Percentiles rank a stretch among this genome's conserved stretches.
These are phyloP conservation scores for Bretziella fagacearum DNA, from an alignment of 2,329 filamentous ascomycete species.

Conservation along the genomic window DNA sequence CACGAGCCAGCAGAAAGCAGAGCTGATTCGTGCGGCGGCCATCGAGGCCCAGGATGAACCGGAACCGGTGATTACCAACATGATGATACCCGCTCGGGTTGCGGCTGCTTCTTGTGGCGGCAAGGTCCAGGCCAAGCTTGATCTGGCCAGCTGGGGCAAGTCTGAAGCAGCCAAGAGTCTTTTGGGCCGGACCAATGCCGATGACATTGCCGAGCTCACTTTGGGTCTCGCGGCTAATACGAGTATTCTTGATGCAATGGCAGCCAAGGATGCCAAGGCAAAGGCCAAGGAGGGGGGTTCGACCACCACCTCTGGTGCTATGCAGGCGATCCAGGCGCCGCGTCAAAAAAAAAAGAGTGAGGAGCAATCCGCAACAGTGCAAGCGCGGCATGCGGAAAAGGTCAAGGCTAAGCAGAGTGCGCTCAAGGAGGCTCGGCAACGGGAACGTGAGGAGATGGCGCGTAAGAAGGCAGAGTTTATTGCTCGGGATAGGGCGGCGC, in stretches of 20 bases:
- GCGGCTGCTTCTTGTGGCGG: conserved; percentile 14
- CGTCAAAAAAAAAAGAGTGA: conserved; percentile 10
- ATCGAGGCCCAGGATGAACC: conserved; percentile 37
- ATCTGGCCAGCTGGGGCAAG: conserved; percentile 37
- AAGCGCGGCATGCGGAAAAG: conserved; percentile 18
- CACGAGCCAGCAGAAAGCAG: conserved; percentile 65
- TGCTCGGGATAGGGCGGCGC: conserved; percentile 40
- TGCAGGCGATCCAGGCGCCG: conserved; percentile 13
- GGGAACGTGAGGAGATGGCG: conserved; percentile 57
- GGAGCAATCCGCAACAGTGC: conserved; percentile 11
- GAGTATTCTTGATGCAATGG: conserved; percentile 31
- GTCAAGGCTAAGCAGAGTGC: conserved; percentile 19
- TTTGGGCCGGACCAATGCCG: conserved; percentile 26
- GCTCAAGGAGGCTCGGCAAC: conserved; percentile 55
- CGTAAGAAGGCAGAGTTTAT: conserved; percentile 56
- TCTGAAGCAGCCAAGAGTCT: conserved; percentile 23
- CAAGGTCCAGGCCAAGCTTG: conserved; percentile 44
- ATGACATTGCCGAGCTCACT: conserved; percentile 31
- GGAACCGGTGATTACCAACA: conserved; percentile 5
- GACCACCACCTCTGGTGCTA: conserved; percentile 4
- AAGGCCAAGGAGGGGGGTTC: conserved; percentile 19
- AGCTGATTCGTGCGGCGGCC: conserved; percentile 49
- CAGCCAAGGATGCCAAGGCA: conserved; percentile 23
- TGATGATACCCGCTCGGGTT: neutral
- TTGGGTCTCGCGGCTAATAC: conserved; percentile 29